Conservation (phyloP, 129 eudicot species). For the Mikania micrantha region DNA sequence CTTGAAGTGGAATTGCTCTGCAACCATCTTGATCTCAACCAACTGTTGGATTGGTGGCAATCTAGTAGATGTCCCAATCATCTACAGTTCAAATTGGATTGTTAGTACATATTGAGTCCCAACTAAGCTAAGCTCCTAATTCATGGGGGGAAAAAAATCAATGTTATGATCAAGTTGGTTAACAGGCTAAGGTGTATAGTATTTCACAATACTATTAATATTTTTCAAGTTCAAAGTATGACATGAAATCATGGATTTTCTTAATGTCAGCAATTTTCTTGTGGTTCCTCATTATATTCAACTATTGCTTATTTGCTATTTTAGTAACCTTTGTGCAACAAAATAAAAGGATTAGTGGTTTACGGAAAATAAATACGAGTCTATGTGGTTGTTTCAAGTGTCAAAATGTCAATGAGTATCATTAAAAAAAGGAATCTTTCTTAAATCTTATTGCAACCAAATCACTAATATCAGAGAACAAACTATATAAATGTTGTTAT, state of each 20-base stretch:
- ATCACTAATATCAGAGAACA: background rate
- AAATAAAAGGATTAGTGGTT: background rate
- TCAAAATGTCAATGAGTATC: background rate
- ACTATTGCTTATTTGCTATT: background rate
- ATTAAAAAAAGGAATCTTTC: background rate
- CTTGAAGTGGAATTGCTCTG: slow-evolving; percentile 86
- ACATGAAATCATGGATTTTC: background rate
- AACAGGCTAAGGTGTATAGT: slow-evolving; percentile 2
- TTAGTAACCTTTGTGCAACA: background rate
- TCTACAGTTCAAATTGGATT: slow-evolving; percentile 37
- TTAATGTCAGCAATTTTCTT: background rate
- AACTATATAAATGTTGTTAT: background rate
- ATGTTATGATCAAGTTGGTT: background rate
- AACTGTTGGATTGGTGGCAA: slow-evolving; percentile 85
- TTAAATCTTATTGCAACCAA: background rate
- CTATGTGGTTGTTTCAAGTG: background rate
- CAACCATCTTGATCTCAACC: slow-evolving; percentile 78
- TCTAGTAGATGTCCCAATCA: slow-evolving; percentile 86
- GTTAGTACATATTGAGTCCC: slow-evolving; percentile 1
- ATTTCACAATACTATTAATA: slow-evolving; percentile 1
- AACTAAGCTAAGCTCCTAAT: background rate
- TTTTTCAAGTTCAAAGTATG: background rate
- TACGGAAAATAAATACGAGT: background rate
- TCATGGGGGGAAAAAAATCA: background rate
- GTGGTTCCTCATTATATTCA: background rate